phyloP scores from a whole-genome alignment of 2,329 filamentous ascomycete genomes.

The Arthrobotrys sinensis region DNA sequence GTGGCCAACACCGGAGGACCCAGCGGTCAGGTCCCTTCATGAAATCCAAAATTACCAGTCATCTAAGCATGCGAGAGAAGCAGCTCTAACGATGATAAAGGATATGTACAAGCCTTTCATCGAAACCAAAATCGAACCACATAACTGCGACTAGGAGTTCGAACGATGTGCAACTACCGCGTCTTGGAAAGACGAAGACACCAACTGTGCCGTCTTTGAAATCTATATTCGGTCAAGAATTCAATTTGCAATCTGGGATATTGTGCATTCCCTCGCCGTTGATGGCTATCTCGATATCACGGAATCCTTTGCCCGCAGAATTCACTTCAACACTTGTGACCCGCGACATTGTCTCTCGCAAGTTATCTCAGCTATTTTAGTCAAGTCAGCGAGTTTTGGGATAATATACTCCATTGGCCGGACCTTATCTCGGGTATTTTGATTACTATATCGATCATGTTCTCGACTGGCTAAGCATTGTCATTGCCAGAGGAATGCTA shows the following conservation, averaged over 20 bases:
- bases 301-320: not conserved
- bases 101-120: not conserved
- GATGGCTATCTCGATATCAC: not conserved
- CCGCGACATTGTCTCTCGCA: too few relatives aligned
- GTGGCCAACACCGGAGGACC: not conserved
- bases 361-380: too few relatives aligned
- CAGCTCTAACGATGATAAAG: not conserved
- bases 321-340: too few relatives aligned
- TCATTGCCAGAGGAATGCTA: not conserved
- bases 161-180: not conserved
- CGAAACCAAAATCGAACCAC: too few relatives aligned
- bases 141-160: not conserved
- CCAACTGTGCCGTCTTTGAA: not conserved
- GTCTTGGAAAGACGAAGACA: not conserved
- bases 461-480: not conserved
- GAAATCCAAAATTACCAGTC: not conserved
- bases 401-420: not conserved
- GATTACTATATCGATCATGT: not conserved
- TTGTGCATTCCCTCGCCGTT: not conserved
- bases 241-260: constrained; percentile 1
- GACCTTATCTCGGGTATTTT: not conserved
- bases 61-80: not conserved
- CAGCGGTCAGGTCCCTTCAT: not conserved
- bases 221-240: not conserved
- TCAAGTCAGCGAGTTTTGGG: too few relatives aligned